Base-by-base conservation (phyloP, 441 rosid species). In the Biscutella auriculata region DNA sequence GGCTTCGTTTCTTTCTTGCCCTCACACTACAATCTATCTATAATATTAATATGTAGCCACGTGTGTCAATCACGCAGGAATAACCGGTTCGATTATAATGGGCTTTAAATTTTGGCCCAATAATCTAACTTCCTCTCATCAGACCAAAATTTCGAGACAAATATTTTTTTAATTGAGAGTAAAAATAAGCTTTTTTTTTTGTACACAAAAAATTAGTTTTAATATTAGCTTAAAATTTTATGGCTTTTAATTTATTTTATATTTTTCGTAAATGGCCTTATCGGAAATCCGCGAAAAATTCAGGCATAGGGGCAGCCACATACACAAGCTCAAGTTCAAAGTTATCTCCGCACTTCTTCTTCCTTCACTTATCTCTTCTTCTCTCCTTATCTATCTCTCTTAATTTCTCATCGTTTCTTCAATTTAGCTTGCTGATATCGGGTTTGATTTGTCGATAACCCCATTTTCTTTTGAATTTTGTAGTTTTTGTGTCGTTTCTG, bases 241-340 rank as follows among this genome's bases (percentile, higher is more conserved):
- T n/a, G n/a, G 58, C 13, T 34, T 59, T 53, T 28, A 14, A 4
- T 32, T 17, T 6, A n/a, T 19, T 19, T 19, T 19, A 19, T 19
- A 29, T 33, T 43, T 69, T 65, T 28, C 12, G 17, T 47, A 48
- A 50, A 36, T 54, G 63, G 71, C 68, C 75, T 71, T 71, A 66
- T 71, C 75, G 64, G 65, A 61, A 65, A 60, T 65, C 71, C 72
- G 63, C 58, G 59, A 41, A 70, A 54, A 13, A 19, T 61, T 11
- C 68, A 66, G 75, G 65, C 65, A 55, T 19, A 66, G 71, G 66
- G 66, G 60, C 61, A 71, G 65, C 75, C 75, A 66, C 72, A 62
- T 19, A 19, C 23, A 19, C 57, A 36, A 43, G 63, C 75, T 57
- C 70, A 70, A 54, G 26, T 67, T 60, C 66, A 59, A 55, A 67